These are phyloP conservation scores for Protomyces gravidus DNA, from an alignment of 1,139 yeast species.

Conservation along the genomic window DNA sequence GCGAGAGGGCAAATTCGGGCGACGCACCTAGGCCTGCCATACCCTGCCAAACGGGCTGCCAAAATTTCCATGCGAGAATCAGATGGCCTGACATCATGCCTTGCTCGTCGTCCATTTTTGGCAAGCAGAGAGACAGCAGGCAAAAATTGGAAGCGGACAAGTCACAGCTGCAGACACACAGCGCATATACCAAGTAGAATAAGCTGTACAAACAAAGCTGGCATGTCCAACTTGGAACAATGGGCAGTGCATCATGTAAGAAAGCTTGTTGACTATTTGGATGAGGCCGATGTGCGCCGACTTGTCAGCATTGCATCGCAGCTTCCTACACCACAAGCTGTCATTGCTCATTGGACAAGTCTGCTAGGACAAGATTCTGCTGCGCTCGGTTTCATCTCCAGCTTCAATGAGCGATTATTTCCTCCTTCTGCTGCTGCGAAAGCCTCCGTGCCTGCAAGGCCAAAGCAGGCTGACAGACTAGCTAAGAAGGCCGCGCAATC, in stretches of 20 bases:
- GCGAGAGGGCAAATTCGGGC: too few species aligned
- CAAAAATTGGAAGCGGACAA: too few species aligned
- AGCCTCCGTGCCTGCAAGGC: constrained; percentile 9
- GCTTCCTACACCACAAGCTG: constrained; percentile 8
- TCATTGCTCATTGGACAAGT: constrained; percentile 6
- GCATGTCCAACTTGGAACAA: constrained; percentile 7
- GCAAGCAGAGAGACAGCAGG: too few species aligned
- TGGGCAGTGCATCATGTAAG: constrained; percentile 19
- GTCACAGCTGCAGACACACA: too few species aligned
- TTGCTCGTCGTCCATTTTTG: too few species aligned
- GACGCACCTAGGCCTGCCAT: too few species aligned
- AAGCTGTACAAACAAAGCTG: too few species aligned
- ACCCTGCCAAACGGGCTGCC: too few species aligned
- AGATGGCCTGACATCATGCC: too few species aligned
- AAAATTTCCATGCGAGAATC: too few species aligned
- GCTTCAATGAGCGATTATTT: constrained; percentile 17
- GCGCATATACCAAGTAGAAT: too few species aligned
- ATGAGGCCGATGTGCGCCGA: constrained; percentile 5
- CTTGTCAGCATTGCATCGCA: constrained; percentile 1
- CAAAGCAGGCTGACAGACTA: constrained; percentile 1
- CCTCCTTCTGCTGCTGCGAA: constrained; percentile 8
- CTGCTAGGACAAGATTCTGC: constrained; percentile 16
- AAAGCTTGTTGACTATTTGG: constrained; percentile 15
- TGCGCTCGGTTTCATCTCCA: constrained; percentile 5
- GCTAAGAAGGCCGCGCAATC: constrained; percentile 9